Conservation (phyloP, 371 early-diverging fungal species). For the Mortierella sp. region DNA sequence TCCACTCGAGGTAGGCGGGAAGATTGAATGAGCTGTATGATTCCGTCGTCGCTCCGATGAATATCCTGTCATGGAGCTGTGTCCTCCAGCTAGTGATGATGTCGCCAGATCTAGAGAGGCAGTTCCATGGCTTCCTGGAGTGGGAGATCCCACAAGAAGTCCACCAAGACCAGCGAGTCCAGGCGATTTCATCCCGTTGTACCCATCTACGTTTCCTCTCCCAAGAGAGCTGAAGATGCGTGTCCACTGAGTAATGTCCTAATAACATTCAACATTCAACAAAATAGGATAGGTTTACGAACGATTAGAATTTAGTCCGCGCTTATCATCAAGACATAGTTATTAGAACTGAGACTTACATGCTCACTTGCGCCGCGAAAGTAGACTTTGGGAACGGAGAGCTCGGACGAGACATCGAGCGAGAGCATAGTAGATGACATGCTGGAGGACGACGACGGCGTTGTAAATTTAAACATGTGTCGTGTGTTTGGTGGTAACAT, state of each 20-base stretch:
- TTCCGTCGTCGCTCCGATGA: conserved; percentile 20
- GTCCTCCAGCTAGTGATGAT: not conserved
- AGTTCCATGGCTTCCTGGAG: too few species aligned
- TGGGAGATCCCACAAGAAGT: too few species aligned
- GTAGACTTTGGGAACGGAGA: conserved; percentile 22
- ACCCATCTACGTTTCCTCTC: too few species aligned
- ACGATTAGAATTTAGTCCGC: not conserved
- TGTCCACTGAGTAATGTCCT: conserved; percentile 46
- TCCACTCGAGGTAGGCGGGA: not conserved
- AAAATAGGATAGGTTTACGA: not conserved
- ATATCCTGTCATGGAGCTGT: not conserved
- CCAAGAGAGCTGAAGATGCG: conserved; percentile 35
- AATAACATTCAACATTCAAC: not conserved
- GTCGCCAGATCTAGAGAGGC: too few species aligned
- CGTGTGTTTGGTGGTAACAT: conserved; percentile 17
- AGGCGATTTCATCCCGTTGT: too few species aligned
- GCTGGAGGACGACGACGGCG: conserved; percentile 1
- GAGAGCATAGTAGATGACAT: conserved; percentile 36
- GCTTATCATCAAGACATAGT: too few species aligned
- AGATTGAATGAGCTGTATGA: conserved; percentile 17
- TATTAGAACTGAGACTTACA: too few species aligned
- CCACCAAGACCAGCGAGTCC: too few species aligned
- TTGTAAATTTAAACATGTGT: conserved; percentile 13
- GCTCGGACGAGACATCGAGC: conserved; percentile 21
- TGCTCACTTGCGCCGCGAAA: conserved; percentile 43